Conservation (phyloP, 1,139 yeast species). For the Magnusiomyces magnusii region DNA sequence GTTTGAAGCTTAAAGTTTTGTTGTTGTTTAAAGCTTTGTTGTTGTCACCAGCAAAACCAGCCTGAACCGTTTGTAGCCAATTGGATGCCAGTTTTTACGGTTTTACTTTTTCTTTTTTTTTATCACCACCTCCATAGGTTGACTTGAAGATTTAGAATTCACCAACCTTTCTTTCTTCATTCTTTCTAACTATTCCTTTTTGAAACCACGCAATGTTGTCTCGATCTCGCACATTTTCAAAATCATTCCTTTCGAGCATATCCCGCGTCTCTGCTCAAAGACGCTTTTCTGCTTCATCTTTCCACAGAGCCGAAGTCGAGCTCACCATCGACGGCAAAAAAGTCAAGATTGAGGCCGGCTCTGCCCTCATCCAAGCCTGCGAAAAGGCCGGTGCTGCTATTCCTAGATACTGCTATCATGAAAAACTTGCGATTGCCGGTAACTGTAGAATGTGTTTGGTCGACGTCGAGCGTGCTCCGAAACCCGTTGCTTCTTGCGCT, state of each 20-base stretch:
- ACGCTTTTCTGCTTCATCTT: constrained; percentile 29
- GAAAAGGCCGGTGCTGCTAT: constrained; percentile 85
- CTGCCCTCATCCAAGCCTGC: constrained; percentile 86
- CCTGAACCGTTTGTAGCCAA: not conserved
- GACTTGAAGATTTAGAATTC: too few relatives aligned
- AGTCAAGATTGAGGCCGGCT: constrained; percentile 76
- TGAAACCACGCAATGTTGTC: constrained; percentile 16
- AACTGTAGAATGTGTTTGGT: constrained; percentile 93
- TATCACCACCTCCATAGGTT: too few relatives aligned
- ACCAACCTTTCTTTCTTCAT: too few relatives aligned
- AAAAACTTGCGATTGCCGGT: constrained; percentile 87
- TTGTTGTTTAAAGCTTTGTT: not conserved
- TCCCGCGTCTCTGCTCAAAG: constrained; percentile 13
- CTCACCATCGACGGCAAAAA: constrained; percentile 72
- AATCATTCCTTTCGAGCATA: constrained; percentile 11
- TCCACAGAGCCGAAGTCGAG: constrained; percentile 50
- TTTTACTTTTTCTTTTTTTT: not conserved
- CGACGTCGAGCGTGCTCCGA: constrained; percentile 85
- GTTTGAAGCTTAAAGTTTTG: not conserved
- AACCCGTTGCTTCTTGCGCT: constrained; percentile 86
- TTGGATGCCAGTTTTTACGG: not conserved
- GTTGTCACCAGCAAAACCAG: too few relatives aligned
- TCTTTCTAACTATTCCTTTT: too few relatives aligned
- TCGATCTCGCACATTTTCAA: constrained; percentile 16
- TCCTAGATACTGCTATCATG: constrained; percentile 90